phyloP scores from a whole-genome alignment of 331 rosid genomes.

The Malus hybrid region DNA sequence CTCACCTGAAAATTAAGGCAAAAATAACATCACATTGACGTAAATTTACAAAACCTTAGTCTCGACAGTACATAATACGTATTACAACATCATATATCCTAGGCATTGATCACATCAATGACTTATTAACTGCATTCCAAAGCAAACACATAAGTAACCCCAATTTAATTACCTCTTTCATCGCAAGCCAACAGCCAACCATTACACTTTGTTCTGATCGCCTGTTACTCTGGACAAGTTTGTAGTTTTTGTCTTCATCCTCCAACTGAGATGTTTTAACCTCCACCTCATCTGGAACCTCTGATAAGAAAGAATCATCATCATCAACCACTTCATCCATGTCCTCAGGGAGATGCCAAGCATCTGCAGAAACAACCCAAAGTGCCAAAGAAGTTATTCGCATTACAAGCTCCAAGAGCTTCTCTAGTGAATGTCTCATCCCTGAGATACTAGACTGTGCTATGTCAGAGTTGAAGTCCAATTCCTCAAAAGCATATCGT shows the following conservation, averaged over 20 bases:
- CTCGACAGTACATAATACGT: background rate
- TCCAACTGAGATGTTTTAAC: slow-evolving; percentile 30
- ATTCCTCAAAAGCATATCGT: slow-evolving; percentile 93
- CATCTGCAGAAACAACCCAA: slow-evolving; percentile 97
- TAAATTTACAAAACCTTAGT: background rate
- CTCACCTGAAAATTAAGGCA: slow-evolving; percentile 59
- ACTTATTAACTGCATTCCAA: background rate
- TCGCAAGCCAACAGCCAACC: slow-evolving; percentile 99
- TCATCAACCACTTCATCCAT: slow-evolving; percentile 73
- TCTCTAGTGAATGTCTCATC: slow-evolving; percentile 56
- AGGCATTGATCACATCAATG: background rate
- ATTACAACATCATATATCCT: background rate
- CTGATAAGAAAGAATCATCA: slow-evolving; percentile 54
- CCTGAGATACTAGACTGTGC: slow-evolving; percentile 38
- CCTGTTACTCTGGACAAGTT: slow-evolving; percentile 35
- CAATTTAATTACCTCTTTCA: slow-evolving; percentile 80
- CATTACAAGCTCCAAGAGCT: slow-evolving; percentile 70
- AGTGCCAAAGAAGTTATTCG: slow-evolving; percentile 86
- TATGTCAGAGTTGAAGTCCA: slow-evolving; percentile 69
- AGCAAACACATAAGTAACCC: background rate
- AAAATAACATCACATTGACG: background rate
- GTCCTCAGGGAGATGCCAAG: slow-evolving; percentile 89
- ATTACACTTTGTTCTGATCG: slow-evolving; percentile 81
- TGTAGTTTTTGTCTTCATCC: slow-evolving; percentile 36
- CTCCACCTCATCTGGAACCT: slow-evolving; percentile 42